Percentiles rank a stretch among this genome's conserved stretches.
Conservation (phyloP, 768 basidiomycete genomes). For the Tricholoma matsutake region DNA sequence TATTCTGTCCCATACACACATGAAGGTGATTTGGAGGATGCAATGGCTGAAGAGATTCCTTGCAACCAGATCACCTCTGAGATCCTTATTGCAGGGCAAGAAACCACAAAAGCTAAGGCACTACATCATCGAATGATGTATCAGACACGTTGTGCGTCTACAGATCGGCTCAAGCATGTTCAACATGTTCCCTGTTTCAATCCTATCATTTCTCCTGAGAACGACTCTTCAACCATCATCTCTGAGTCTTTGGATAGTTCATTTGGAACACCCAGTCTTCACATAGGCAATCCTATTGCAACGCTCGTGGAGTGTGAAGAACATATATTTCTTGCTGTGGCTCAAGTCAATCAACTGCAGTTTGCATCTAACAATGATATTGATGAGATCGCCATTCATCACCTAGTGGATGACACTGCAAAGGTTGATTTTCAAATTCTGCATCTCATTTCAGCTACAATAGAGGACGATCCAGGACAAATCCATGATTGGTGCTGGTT, state of each 20-base stretch:
- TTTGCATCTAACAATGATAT: not conserved
- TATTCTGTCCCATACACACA: not conserved
- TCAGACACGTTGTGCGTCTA: not conserved
- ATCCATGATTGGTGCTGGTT: not conserved
- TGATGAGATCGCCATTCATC: not conserved
- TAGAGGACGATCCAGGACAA: not conserved
- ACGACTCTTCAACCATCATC: not conserved
- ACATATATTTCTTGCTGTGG: not conserved
- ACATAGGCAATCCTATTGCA: not conserved
- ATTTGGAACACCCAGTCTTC: not conserved
- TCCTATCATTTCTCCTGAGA: not conserved
- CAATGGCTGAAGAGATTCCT: not conserved
- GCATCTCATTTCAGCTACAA: not conserved
- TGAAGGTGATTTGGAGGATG: not conserved
- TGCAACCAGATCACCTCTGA: not conserved
- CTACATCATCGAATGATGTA: not conserved
- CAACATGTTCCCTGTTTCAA: not conserved
- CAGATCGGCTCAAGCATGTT: not conserved
- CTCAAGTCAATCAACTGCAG: not conserved
- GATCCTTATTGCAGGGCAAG: not conserved
- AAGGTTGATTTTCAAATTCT: not conserved
- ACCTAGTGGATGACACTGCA: not conserved
- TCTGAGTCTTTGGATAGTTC: not conserved
- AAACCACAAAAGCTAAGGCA: not conserved
- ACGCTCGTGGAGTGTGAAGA: not conserved